These are phyloP conservation scores for Podochytrium sp. DNA, from an alignment of 192 early-diverging fungal species.

Conservation along the genomic window DNA sequence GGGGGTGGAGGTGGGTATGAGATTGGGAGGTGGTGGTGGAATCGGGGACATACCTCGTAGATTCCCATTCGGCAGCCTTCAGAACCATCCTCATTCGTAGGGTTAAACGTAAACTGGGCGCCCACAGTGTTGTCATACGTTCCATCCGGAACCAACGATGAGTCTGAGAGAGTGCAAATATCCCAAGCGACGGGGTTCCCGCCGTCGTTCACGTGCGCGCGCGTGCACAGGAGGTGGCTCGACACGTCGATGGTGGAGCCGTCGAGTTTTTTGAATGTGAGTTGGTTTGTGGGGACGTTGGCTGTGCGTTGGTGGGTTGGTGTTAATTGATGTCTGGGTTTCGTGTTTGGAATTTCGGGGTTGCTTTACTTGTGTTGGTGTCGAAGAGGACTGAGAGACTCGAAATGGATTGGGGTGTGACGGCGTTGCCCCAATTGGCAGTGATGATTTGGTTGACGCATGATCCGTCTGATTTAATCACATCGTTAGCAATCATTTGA, in stretches of 20 bases:
- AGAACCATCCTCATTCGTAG: not conserved
- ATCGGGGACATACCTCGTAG: conserved; percentile 15
- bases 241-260: conserved; percentile 2
- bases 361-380: not conserved
- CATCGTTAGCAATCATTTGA: not conserved
- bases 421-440: not conserved
- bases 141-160: not conserved
- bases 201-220: conserved; percentile 1
- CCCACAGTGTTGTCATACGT: conserved; percentile 9
- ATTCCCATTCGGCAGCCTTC: conserved; percentile 1
- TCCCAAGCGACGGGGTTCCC: conserved; percentile 5
- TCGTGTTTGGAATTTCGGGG: not conserved
- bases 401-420: conserved; percentile 1
- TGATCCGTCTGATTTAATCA: conserved; percentile 5
- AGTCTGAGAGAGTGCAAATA: conserved; percentile 4
- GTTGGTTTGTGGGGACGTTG: not conserved
- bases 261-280: not conserved
- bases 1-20: no score
- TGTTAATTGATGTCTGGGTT: conserved; percentile 9
- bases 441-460: not conserved
- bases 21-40: no score
- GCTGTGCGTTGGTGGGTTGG: not conserved
- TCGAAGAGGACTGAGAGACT: conserved; percentile 9
- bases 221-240: conserved; percentile 4
- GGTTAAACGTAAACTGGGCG: not conserved